Evolutionary conservation across 768 basidiomycete genomes (phyloP).

Genomic region (Suillus paluster): DNA sequence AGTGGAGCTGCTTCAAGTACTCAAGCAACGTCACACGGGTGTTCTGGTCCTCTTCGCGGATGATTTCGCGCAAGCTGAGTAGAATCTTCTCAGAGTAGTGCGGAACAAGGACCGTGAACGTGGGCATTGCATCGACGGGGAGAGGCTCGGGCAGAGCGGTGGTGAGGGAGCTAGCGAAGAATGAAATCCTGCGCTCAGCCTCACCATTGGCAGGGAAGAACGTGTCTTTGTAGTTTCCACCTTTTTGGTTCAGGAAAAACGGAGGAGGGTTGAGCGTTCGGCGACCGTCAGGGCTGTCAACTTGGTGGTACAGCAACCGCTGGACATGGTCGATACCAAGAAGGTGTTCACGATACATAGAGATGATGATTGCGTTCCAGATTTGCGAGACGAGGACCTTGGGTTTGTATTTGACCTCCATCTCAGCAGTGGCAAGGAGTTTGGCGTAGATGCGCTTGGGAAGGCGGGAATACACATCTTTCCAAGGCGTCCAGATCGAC

Average conservation of each 20-base stretch:
- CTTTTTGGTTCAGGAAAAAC: conserved; percentile 94
- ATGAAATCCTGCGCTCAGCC: conserved; percentile 97
- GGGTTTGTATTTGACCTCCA: conserved; percentile 99
- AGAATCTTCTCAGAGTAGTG: conserved; percentile 99
- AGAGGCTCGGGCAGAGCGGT: conserved; percentile 94
- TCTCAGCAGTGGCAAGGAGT: conserved; percentile 91
- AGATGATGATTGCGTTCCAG: conserved; percentile 99
- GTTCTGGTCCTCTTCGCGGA: conserved; percentile 95
- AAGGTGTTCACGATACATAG: conserved; percentile 99
- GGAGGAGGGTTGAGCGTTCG: conserved; percentile 94
- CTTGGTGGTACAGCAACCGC: conserved; percentile 95
- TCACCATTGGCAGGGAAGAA: conserved; percentile 96
- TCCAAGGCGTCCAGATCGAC: conserved; percentile 99
- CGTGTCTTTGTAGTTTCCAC: conserved; percentile 67
- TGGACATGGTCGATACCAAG: conserved; percentile 98
- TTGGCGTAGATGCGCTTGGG: conserved; percentile 99
- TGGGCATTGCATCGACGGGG: conserved; percentile 98
- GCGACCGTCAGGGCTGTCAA: conserved; percentile 86
- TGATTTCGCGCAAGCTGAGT: conserved; percentile 95
- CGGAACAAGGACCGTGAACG: conserved; percentile 98
- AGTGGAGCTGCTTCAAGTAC: conserved; percentile 98
- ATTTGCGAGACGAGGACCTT: conserved; percentile 99
- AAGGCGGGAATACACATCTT: conserved; percentile 92
- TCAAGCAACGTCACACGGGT: conserved; percentile 97
- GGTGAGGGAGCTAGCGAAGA: conserved; percentile 97